Base-by-base conservation (phyloP, 1,139 yeast genomes). In the Kodamaea anthophila region DNA sequence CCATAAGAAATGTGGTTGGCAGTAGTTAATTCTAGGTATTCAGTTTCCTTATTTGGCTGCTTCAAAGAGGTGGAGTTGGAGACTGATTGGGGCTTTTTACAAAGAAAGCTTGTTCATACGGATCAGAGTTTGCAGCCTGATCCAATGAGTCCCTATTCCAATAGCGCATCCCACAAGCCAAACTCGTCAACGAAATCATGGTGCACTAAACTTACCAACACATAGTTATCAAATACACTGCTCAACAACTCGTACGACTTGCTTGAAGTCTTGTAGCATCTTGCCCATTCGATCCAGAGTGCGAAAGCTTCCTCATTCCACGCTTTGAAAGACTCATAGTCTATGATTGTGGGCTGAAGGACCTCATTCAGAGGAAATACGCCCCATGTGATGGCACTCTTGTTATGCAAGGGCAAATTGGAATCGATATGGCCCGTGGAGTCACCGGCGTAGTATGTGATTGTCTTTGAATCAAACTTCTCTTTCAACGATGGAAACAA, bases 241-340 rank as follows among this genome's bases (percentile, higher is more conserved):
- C 74, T 72, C 42, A 91, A 67, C 43, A 88, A 65, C 33, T 73
- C 60, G 46, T 72, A 74, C 9, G 88, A 61, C 20, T 63, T 60
- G 4, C 79, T 58, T 30, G 59, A 59, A 32, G 65, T 70, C 38
- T 74, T 71, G 54, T 87, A 91, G 36, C 94, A 66, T 41, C 82
- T 69, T 29, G 84, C 83, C 98, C 98, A 91, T 55, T 88, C 94
- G 24, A 70, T 60, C 94, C 96, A 85, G 38, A 91, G 79, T 39
- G 75, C 70, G 55, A 87, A 91, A 0, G 96, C 94, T 53, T 91
- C 98, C 47, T 88, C 95, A 41, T 79, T 74, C 96, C 96, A 87
- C 1, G 95, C 94, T 42, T 72, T 71, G 60, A 87, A 87, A 3
- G 95, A 83, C 44, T 86, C 94, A 42, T 74, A 80, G 47, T 86